phyloP scores from a whole-genome alignment of 306 rosid species.

The Luffa acutangula region DNA sequence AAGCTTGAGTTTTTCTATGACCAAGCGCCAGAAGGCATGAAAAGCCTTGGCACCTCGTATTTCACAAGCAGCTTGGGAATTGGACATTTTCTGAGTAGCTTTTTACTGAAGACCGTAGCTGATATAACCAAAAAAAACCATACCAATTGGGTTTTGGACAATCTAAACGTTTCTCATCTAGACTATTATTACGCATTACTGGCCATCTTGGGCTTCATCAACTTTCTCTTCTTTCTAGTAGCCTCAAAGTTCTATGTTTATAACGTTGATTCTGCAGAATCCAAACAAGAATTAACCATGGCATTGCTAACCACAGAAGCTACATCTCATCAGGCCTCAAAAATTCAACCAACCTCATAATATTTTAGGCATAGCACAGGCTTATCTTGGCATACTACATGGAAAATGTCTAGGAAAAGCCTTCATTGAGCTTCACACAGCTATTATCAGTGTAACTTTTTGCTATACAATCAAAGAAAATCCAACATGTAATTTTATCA shows the following conservation, averaged over 20 bases:
- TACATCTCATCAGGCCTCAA: not conserved
- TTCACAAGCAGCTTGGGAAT: conserved; percentile 48
- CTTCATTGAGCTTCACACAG: not conserved
- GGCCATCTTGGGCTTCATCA: conserved; percentile 40
- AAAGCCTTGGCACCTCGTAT: conserved; percentile 69
- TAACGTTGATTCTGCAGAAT: conserved; percentile 27
- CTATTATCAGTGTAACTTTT: not conserved
- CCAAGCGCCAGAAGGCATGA: conserved; percentile 75
- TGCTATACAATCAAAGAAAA: not conserved
- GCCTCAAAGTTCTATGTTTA: conserved; percentile 53
- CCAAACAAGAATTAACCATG: conserved; percentile 16
- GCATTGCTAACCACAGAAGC: not conserved
- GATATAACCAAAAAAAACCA: conserved; percentile 35
- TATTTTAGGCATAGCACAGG: not conserved
- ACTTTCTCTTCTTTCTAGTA: conserved; percentile 49
- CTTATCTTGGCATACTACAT: not conserved
- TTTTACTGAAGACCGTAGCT: conserved; percentile 46
- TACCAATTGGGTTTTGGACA: conserved; percentile 64
- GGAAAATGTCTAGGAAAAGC: not conserved
- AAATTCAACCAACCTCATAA: conserved; percentile 7
- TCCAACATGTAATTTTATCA: not conserved
- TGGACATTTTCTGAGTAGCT: conserved; percentile 55
- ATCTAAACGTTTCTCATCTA: conserved; percentile 50
- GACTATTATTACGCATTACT: conserved; percentile 57
- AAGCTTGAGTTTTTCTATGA: conserved; percentile 76